Evolutionary conservation across 2,329 filamentous ascomycete genomes (phyloP).

Genomic region (Colletotrichum viniferum): DNA sequence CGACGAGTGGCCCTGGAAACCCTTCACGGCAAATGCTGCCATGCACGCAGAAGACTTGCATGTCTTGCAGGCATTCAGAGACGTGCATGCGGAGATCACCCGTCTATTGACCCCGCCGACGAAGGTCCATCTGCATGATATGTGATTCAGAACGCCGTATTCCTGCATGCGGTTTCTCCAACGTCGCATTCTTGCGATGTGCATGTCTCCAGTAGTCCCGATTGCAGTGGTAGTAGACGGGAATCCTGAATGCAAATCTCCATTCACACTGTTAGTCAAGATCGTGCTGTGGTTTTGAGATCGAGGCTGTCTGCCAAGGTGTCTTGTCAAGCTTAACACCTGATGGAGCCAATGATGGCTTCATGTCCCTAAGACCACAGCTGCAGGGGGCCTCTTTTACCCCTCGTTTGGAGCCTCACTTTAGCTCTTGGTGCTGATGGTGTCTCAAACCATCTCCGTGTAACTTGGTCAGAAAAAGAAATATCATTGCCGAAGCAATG

Average conservation of each 20-base stretch:
- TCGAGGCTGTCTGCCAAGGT: not conserved
- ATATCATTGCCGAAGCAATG: not conserved
- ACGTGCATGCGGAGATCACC: slow-evolving; percentile 12
- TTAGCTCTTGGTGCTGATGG: not conserved
- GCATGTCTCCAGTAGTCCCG: not conserved
- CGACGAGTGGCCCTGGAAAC: slow-evolving; percentile 30
- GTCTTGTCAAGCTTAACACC: not conserved
- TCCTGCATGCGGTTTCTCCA: not conserved
- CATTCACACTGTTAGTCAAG: not conserved
- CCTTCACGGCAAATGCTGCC: not conserved
- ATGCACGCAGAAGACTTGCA: not conserved
- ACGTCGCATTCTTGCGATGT: not conserved
- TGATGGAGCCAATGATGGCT: not conserved
- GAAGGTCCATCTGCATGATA: slow-evolving; percentile 6
- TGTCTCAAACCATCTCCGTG: not conserved
- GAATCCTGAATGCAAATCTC: not conserved
- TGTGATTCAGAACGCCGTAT: not conserved
- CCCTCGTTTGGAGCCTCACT: not conserved
- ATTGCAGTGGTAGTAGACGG: not conserved
- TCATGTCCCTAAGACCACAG: not conserved
- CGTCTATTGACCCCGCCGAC: not conserved
- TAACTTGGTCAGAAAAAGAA: not conserved
- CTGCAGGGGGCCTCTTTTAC: not conserved
- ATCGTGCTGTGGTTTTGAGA: not conserved
- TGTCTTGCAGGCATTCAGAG: not conserved